A percentile compares a stretch with the other conserved stretches of the same genome.
phyloP scores from a whole-genome alignment of 2,329 filamentous ascomycete species.

The Cercospora zeae-maydis region DNA sequence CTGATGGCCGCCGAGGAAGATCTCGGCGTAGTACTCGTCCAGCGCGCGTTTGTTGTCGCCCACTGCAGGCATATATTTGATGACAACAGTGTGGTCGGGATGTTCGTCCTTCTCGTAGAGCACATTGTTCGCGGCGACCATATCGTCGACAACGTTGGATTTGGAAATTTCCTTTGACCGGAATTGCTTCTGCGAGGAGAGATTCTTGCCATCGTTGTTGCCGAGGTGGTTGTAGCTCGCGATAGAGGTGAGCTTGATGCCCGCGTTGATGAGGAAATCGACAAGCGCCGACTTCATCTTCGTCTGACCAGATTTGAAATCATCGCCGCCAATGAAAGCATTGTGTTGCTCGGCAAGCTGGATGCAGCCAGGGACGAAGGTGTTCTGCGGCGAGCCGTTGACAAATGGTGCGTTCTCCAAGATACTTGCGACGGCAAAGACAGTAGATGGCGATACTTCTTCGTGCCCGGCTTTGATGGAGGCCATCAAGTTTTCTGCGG shows the following conservation, averaged over 20 bases:
- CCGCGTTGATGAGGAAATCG: constrained; percentile 96
- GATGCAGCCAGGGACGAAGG: constrained; percentile 90
- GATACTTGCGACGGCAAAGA: constrained; percentile 93
- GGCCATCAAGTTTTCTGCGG: constrained; percentile 85
- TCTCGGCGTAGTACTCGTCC: constrained; percentile 99
- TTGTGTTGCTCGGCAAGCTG: constrained; percentile 81
- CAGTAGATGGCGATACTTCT: constrained; percentile 90
- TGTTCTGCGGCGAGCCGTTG: constrained; percentile 99
- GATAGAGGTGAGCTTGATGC: constrained; percentile 98
- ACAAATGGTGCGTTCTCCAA: constrained; percentile 90
- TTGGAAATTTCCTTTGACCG: constrained; percentile 99
- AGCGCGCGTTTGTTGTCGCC: constrained; percentile 98
- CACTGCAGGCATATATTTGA: constrained; percentile 99
- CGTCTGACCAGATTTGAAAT: constrained; percentile 99
- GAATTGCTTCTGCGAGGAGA: constrained; percentile 97
- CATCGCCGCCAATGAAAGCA: constrained; percentile 92
- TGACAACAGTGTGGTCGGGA: constrained; percentile 96
- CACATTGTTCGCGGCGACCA: constrained; percentile 92
- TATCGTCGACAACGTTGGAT: constrained; percentile 98
- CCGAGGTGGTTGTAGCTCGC: constrained; percentile 99
- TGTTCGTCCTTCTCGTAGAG: constrained; percentile 91
- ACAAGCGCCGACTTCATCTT: constrained; percentile 99
- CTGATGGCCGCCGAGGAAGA: constrained; percentile 98
- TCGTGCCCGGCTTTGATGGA: constrained; percentile 82
- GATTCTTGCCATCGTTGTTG: constrained; percentile 99